Evolutionary conservation across 768 basidiomycete species (phyloP).

Genomic region (Xerocomellus dryophilus): DNA sequence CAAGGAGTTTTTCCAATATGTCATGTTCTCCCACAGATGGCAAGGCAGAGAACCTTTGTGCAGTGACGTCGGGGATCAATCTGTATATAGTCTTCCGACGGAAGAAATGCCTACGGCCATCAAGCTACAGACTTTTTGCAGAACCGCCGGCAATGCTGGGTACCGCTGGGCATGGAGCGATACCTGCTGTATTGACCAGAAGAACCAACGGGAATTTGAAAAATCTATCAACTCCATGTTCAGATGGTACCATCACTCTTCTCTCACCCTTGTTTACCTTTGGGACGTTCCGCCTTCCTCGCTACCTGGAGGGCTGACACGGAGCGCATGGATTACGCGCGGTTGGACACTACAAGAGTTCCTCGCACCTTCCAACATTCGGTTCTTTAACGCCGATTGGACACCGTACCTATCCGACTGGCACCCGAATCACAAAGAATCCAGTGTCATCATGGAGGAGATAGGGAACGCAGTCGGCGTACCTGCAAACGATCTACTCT

Average conservation of each 20-base stretch:
- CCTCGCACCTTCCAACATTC: slow-evolving; percentile 5
- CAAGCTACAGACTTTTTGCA: slow-evolving; percentile 7
- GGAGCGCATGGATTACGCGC: slow-evolving; percentile 4
- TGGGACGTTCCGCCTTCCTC: slow-evolving; percentile 1
- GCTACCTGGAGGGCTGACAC: neutral
- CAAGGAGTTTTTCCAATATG: slow-evolving; percentile 8
- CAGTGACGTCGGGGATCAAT: neutral
- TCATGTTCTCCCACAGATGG: slow-evolving; percentile 18
- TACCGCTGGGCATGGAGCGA: slow-evolving; percentile 12
- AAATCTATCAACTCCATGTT: slow-evolving; percentile 11
- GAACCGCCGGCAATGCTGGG: neutral
- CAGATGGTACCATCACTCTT: slow-evolving; percentile 7
- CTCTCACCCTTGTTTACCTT: slow-evolving; percentile 9
- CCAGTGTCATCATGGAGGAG: neutral
- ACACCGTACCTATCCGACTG: neutral
- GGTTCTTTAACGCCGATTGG: slow-evolving; percentile 5
- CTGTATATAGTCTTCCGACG: slow-evolving; percentile 1
- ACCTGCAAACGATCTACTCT: neutral
- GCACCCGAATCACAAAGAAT: slow-evolving; percentile 6
- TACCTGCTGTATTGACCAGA: slow-evolving; percentile 9
- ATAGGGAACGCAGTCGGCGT: neutral
- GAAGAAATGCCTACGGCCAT: neutral
- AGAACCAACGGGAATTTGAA: slow-evolving; percentile 4
- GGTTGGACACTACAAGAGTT: slow-evolving; percentile 15
- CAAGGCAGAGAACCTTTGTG: slow-evolving; percentile 5